Evolutionary conservation across 495 filamentous ascomycete genomes (phyloP).

Genomic region (Cercophora sp.): DNA sequence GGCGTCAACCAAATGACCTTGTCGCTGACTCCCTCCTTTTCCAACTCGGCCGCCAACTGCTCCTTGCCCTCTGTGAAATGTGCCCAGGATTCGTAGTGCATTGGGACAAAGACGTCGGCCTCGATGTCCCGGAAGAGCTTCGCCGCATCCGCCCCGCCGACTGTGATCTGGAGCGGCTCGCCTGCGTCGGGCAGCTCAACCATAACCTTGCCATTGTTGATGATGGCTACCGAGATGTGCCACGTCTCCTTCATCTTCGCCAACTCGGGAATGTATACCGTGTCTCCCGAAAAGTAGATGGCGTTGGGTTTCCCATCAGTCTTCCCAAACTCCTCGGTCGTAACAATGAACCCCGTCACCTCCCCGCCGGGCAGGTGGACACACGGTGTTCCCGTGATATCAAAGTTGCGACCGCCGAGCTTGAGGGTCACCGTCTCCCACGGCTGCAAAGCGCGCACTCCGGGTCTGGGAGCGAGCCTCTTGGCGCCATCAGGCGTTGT

Average conservation of each 20-base stretch:
- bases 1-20: slow-evolving; percentile 37
- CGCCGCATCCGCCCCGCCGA: slow-evolving; percentile 46
- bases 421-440: slow-evolving; percentile 20
- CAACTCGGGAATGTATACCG: slow-evolving; percentile 47
- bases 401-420: slow-evolving; percentile 39
- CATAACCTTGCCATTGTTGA: slow-evolving; percentile 36
- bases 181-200: slow-evolving; percentile 26
- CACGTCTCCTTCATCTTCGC: slow-evolving; percentile 27
- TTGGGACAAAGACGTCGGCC: slow-evolving; percentile 46
- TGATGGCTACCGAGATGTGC: slow-evolving; percentile 34
- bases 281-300: slow-evolving; percentile 55
- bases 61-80: slow-evolving; percentile 42
- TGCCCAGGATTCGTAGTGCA: slow-evolving; percentile 52
- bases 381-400: slow-evolving; percentile 45
- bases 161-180: slow-evolving; percentile 44
- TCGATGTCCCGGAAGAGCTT: slow-evolving; percentile 38
- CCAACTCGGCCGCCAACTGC: slow-evolving; percentile 50
- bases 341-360: slow-evolving; percentile 47
- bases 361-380: slow-evolving; percentile 46
- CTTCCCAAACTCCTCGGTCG: slow-evolving; percentile 36
- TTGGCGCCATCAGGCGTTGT: slow-evolving; percentile 48
- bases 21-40: slow-evolving; percentile 55
- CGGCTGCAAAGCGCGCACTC: slow-evolving; percentile 36
- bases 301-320: slow-evolving; percentile 44
- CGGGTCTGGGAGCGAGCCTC: slow-evolving; percentile 40